phyloP scores from a whole-genome alignment of 2,329 filamentous ascomycete species.

The Cladosporium cucumerinum region DNA sequence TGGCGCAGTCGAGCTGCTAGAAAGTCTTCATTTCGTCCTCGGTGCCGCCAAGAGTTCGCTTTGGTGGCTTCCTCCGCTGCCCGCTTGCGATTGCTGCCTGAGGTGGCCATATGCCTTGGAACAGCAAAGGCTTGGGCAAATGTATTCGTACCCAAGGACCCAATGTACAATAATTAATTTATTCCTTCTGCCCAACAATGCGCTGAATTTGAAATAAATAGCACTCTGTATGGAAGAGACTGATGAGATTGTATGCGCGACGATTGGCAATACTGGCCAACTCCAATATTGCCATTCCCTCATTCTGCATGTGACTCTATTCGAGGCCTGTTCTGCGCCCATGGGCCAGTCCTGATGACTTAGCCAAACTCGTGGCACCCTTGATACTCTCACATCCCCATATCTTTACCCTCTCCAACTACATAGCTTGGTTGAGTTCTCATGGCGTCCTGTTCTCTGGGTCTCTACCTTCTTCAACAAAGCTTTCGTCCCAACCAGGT shows the following conservation, averaged over 20 bases:
- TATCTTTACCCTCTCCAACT: not conserved
- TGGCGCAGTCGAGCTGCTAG: not conserved
- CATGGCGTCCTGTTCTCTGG: not conserved
- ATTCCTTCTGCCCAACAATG: not conserved
- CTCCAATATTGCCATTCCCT: not conserved
- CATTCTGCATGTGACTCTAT: not conserved
- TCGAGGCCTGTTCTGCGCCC: not conserved
- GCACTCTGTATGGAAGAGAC: not conserved
- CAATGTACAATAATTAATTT: not conserved
- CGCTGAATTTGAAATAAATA: not conserved
- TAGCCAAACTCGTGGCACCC: not conserved
- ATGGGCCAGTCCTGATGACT: not conserved
- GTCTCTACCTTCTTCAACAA: not conserved
- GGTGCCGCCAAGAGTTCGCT: constrained; percentile 16
- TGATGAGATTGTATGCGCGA: not conserved
- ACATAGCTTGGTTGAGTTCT: not conserved
- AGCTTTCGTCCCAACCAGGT: not conserved
- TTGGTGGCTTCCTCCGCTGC: not conserved
- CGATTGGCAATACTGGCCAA: not conserved
- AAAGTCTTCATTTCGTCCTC: constrained; percentile 6
- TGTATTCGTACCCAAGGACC: not conserved
- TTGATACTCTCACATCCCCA: not conserved
- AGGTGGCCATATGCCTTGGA: not conserved
- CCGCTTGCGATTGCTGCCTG: not conserved
- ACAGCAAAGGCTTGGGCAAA: not conserved